Conservation (phyloP, 2,329 filamentous ascomycete species). For the Fusarium luffae region DNA sequence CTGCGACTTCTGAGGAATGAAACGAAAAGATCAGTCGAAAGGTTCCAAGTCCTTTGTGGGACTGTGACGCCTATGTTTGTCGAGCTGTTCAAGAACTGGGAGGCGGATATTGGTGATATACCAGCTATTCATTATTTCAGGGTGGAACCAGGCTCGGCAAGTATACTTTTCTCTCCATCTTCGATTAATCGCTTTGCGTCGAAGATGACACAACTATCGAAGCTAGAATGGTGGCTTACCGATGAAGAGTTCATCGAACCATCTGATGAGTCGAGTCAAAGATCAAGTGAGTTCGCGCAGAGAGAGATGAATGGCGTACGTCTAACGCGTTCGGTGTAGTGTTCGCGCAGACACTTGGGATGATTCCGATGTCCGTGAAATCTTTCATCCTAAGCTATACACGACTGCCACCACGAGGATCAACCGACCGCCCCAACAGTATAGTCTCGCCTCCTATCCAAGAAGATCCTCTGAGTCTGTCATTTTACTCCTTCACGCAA, state of each 20-base stretch:
- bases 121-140: conserved; percentile 5
- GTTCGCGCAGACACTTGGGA: conserved; percentile 6
- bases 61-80: not conserved
- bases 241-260: conserved; percentile 8
- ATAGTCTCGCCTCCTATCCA: not conserved
- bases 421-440: not conserved
- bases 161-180: conserved; percentile 13
- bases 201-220: conserved; percentile 6
- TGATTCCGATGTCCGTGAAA: conserved; percentile 3
- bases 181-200: conserved; percentile 3
- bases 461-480: conserved; percentile 4
- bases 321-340: not conserved
- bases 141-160: conserved; percentile 3
- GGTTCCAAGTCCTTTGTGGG: not conserved
- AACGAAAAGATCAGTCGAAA: not conserved
- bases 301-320: not conserved
- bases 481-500: not conserved
- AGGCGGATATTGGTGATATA: not conserved
- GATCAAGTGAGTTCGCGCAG: conserved; percentile 1
- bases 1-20: not conserved
- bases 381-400: conserved; percentile 5
- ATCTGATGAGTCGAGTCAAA: not conserved
- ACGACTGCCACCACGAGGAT: not conserved
- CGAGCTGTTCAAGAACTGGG: not conserved
- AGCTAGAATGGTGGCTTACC: conserved; percentile 6